phyloP scores from a whole-genome alignment of 768 basidiomycete species.

The Clitopilus passeckerianus region DNA sequence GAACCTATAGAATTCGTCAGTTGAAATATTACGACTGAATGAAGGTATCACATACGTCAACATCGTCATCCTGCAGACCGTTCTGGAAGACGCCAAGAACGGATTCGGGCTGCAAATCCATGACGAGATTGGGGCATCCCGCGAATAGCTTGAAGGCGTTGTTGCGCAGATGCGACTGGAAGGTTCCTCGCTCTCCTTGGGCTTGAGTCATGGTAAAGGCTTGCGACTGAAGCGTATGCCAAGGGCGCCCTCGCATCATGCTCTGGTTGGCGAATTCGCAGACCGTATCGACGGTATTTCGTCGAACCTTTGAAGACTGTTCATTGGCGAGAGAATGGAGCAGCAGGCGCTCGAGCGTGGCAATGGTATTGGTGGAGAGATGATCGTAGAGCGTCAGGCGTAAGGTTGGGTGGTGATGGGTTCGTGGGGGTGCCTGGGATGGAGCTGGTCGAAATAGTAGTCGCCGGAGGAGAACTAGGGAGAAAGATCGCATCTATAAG shows the following conservation, averaged over 20 bases:
- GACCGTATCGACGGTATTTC: constrained; percentile 70
- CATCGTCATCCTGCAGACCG: constrained; percentile 62
- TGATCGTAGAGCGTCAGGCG: constrained; percentile 75
- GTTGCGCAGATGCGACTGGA: constrained; percentile 36
- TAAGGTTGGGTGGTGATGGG: constrained; percentile 15
- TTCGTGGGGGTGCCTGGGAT: constrained; percentile 7
- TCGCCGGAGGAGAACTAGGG: constrained; percentile 73
- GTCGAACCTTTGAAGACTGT: constrained; percentile 49
- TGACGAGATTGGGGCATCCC: constrained; percentile 68
- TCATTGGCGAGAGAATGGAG: constrained; percentile 68
- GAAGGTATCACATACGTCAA: constrained; percentile 39
- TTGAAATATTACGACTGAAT: background rate
- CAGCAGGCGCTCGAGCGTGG: constrained; percentile 66
- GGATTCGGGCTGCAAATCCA: constrained; percentile 69
- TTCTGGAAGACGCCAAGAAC: constrained; percentile 63
- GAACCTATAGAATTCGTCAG: constrained; percentile 40
- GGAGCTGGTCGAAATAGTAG: constrained; percentile 66
- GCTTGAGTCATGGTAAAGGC: constrained; percentile 60
- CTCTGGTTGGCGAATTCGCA: constrained; percentile 72
- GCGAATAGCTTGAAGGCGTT: constrained; percentile 70
- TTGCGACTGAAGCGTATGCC: constrained; percentile 76
- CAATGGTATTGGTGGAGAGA: constrained; percentile 59
- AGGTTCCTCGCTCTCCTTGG: constrained; percentile 12
- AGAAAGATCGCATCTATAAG: constrained; percentile 77
- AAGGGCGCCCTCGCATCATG: constrained; percentile 72